phyloP scores from a whole-genome alignment of 2,329 filamentous ascomycete species.

The Zelopaecilomyces penicillatus region DNA sequence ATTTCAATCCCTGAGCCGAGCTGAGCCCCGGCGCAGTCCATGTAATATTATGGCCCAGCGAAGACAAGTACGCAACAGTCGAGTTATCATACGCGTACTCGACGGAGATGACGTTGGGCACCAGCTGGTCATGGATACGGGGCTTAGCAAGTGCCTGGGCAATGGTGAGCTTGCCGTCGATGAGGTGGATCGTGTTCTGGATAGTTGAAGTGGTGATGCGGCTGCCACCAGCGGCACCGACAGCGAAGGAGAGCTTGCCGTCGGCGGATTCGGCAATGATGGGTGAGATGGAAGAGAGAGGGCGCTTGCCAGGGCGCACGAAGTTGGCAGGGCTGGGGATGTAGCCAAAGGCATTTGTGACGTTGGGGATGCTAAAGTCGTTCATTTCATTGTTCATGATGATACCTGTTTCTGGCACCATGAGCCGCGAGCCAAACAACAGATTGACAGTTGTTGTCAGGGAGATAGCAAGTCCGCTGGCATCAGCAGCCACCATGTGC shows the following conservation, averaged over 20 bases:
- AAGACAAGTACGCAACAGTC: constrained; percentile 58
- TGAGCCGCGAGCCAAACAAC: constrained; percentile 65
- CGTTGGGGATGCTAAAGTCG: constrained; percentile 71
- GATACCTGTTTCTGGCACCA: constrained; percentile 74
- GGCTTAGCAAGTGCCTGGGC: constrained; percentile 57
- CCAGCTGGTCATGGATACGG: constrained; percentile 74
- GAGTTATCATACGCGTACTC: constrained; percentile 65
- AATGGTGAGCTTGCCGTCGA: constrained; percentile 58
- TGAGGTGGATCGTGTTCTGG: constrained; percentile 66
- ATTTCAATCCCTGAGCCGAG: constrained; percentile 63
- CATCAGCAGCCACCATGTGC: constrained; percentile 60
- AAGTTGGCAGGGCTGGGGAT: constrained; percentile 67
- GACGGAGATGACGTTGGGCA: constrained; percentile 59
- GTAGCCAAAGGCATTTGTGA: constrained; percentile 68
- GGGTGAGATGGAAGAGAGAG: constrained; percentile 69
- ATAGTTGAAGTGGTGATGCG: constrained; percentile 76
- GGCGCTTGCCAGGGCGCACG: constrained; percentile 66
- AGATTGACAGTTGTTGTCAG: constrained; percentile 77
- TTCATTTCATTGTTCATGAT: constrained; percentile 59
- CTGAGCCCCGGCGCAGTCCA: constrained; percentile 60
- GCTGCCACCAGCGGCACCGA: constrained; percentile 74
- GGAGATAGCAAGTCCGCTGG: constrained; percentile 62
- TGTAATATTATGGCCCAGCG: constrained; percentile 64
- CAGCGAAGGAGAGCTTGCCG: constrained; percentile 59
- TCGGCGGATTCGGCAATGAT: constrained; percentile 67